Percentiles rank a stretch among this genome's conserved stretches.
phyloP scores from a whole-genome alignment of 139 green algal species.

The Spirogloea muscicola region DNA sequence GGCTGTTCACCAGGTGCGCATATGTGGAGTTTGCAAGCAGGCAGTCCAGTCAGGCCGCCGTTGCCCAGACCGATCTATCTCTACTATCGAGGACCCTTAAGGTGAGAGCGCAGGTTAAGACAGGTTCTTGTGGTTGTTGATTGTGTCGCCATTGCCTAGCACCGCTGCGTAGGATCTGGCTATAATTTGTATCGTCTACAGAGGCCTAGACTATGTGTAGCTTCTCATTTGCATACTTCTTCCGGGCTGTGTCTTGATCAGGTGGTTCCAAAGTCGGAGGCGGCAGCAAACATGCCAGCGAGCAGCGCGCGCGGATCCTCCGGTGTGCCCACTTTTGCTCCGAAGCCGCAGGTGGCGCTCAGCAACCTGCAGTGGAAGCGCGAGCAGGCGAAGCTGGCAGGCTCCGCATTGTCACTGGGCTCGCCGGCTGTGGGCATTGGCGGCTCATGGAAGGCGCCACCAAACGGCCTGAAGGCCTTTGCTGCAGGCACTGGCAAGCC shows the following conservation, averaged over 20 bases:
- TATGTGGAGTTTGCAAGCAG: slow-evolving; percentile 2
- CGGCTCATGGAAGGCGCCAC: background rate
- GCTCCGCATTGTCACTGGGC: background rate
- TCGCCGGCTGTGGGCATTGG: background rate
- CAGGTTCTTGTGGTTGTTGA: background rate
- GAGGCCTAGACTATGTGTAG: background rate
- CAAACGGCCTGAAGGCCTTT: background rate
- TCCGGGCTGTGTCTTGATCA: no score
- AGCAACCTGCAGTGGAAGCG: background rate
- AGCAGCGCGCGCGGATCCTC: no score
- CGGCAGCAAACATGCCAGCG: no score
- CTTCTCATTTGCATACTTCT: no score
- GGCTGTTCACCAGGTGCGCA: background rate
- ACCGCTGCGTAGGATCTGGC: background rate
- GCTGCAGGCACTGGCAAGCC: background rate
- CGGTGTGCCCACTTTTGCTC: no score
- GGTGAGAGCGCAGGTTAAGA: background rate
- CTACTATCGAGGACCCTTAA: slow-evolving; percentile 10
- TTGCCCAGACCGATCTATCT: background rate
- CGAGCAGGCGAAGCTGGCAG: background rate
- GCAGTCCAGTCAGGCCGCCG: background rate
- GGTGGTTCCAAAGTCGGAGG: background rate
- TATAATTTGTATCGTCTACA: background rate
- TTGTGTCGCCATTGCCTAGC: background rate
- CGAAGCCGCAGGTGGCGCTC: background rate